Conservation (phyloP, 345 rosid species). For the Aquilaria sinensis region DNA sequence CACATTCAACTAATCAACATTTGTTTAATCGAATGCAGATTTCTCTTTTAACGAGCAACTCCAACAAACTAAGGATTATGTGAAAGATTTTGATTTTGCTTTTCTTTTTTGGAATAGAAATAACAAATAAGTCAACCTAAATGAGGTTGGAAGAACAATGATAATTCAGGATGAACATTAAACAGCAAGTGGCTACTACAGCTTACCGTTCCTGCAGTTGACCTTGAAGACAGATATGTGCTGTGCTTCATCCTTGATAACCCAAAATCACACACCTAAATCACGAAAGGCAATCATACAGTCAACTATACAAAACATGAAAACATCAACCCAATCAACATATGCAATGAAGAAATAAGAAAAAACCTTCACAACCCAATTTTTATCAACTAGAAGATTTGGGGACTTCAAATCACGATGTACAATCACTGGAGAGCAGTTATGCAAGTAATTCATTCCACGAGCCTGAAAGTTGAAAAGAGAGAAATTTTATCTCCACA, state of each 20-base stretch:
- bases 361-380: constrained; percentile 90
- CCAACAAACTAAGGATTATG: too few relatives aligned
- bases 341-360: constrained; percentile 8
- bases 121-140: too few relatives aligned
- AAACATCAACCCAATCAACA: not conserved
- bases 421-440: constrained; percentile 73
- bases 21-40: too few relatives aligned
- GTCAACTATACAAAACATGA: constrained; percentile 12
- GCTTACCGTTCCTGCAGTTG: constrained; percentile 95
- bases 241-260: constrained; percentile 88
- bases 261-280: constrained; percentile 90
- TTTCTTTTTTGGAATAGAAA: too few relatives aligned
- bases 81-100: too few relatives aligned
- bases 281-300: constrained; percentile 6
- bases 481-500: constrained; percentile 15
- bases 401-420: constrained; percentile 96
- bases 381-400: constrained; percentile 88
- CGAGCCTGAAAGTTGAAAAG: constrained; percentile 63
- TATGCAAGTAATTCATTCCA: constrained; percentile 97
- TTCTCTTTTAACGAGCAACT: too few relatives aligned
- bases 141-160: too few relatives aligned
- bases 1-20: too few relatives aligned
- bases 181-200: constrained; percentile 7
- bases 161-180: not conserved
- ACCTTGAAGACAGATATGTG: constrained; percentile 89